A percentile compares a stretch with the other conserved stretches of the same genome.
phyloP scores from a whole-genome alignment of 306 rosid genomes.

The Bauhinia variegata region DNA sequence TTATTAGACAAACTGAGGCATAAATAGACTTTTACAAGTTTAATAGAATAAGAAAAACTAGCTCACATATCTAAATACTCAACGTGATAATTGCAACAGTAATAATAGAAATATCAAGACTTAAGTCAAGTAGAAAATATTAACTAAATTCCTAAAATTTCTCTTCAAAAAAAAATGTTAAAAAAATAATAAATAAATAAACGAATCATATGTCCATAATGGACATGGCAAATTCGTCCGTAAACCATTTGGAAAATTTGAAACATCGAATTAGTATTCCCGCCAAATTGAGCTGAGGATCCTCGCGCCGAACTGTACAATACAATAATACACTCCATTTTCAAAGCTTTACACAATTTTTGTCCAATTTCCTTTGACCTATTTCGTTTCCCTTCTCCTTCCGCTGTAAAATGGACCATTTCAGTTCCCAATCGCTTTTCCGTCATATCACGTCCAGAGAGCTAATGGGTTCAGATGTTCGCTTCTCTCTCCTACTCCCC shows the following conservation, averaged over 20 bases:
- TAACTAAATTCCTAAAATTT: too few species aligned
- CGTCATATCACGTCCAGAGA: constrained; percentile 55
- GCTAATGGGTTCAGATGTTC: constrained; percentile 70
- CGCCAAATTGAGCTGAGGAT: constrained; percentile 35
- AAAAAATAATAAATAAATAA: too few species aligned
- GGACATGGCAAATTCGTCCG: not conserved
- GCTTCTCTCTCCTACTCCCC: not conserved
- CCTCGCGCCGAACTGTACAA: constrained; percentile 37
- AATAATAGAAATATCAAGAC: too few species aligned
- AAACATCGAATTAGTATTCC: constrained; percentile 46
- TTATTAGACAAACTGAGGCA: too few species aligned
- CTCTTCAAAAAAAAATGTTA: too few species aligned
- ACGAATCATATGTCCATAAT: too few species aligned
- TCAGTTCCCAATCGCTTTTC: constrained; percentile 49
- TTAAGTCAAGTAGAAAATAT: too few species aligned
- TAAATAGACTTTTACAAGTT: too few species aligned
- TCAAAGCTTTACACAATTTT: not conserved
- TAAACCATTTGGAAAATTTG: not conserved
- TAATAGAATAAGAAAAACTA: too few species aligned
- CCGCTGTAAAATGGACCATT: constrained; percentile 43
- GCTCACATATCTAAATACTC: too few species aligned
- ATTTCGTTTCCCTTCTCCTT: not conserved
- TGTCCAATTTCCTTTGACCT: not conserved
- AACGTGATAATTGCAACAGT: too few species aligned
- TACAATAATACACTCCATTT: not conserved